phyloP scores from a whole-genome alignment of 2,329 filamentous ascomycete genomes.

The Fusarium verticillioides region DNA sequence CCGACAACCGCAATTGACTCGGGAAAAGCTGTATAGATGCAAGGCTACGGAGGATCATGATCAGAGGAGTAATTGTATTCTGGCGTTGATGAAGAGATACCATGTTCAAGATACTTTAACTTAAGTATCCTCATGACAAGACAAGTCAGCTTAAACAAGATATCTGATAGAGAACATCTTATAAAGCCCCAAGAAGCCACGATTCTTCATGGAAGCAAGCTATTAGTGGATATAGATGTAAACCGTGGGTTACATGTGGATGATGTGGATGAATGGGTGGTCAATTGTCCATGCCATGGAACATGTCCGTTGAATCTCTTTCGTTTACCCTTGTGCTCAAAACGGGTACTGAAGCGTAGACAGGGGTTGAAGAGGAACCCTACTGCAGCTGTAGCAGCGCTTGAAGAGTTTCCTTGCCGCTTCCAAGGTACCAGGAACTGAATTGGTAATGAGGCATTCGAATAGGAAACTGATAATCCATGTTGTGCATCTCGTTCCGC shows the following conservation, averaged over 20 bases:
- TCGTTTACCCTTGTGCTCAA: conserved; percentile 17
- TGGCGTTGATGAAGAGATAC: background rate
- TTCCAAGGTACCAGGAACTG: conserved; percentile 27
- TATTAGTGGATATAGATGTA: conserved; percentile 15
- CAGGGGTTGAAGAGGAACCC: conserved; percentile 16
- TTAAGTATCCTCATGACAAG: background rate
- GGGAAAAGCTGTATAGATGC: conserved; percentile 23
- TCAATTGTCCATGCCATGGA: conserved; percentile 22
- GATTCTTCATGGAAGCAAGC: background rate
- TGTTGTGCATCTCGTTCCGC: conserved; percentile 4
- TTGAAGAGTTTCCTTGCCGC: conserved; percentile 10
- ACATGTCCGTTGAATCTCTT: conserved; percentile 27
- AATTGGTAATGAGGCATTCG: background rate
- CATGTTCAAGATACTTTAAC: background rate
- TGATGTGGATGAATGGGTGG: conserved; percentile 24
- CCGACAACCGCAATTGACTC: conserved; percentile 40
- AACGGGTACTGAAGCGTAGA: conserved; percentile 12
- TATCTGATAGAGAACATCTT: background rate
- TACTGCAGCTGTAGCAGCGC: conserved; percentile 12
- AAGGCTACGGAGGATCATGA: conserved; percentile 21
- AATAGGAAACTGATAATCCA: conserved; percentile 16
- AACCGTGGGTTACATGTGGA: conserved; percentile 20
- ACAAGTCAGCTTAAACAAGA: background rate
- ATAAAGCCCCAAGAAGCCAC: background rate
- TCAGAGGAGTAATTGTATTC: background rate